phyloP scores from a whole-genome alignment of 805 yeast species.

The Wickerhamiella nectarea region DNA sequence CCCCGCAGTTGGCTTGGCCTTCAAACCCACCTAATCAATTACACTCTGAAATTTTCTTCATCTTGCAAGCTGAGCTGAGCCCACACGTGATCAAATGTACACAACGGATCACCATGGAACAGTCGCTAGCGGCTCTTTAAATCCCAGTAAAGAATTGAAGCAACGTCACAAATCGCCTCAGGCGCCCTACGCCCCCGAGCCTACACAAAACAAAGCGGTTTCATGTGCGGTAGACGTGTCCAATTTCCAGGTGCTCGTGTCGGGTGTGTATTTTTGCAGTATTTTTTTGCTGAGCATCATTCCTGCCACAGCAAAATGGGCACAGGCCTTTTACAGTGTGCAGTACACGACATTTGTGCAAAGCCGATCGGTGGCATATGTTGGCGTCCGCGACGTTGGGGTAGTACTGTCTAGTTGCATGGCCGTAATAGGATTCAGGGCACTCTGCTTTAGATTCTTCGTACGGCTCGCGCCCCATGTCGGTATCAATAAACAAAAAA shows the following conservation, averaged over 20 bases:
- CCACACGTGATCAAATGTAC: constrained; percentile 2
- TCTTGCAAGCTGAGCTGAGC: background rate
- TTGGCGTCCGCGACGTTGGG: constrained; percentile 5
- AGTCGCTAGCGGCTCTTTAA: background rate
- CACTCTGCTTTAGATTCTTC: constrained; percentile 12
- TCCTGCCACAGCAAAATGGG: background rate
- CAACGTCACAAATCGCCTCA: background rate
- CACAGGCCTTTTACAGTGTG: background rate
- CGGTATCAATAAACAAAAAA: constrained; percentile 37
- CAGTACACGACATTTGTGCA: constrained; percentile 1
- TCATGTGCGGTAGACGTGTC: background rate
- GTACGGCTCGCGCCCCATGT: constrained; percentile 8
- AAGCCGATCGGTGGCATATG: background rate
- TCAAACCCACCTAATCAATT: background rate
- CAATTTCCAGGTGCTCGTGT: constrained; percentile 5
- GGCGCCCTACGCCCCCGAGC: constrained; percentile 1
- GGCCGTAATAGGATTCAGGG: constrained; percentile 14
- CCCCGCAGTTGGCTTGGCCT: no score
- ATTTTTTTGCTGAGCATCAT: constrained; percentile 3
- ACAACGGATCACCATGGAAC: constrained; percentile 1
- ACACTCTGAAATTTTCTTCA: background rate
- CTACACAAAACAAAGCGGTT: background rate
- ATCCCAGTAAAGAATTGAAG: background rate
- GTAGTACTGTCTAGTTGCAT: constrained; percentile 7
- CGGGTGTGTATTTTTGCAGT: constrained; percentile 4